Conservation (phyloP, 192 early-diverging fungal species). For the Coemansia sp. region DNA sequence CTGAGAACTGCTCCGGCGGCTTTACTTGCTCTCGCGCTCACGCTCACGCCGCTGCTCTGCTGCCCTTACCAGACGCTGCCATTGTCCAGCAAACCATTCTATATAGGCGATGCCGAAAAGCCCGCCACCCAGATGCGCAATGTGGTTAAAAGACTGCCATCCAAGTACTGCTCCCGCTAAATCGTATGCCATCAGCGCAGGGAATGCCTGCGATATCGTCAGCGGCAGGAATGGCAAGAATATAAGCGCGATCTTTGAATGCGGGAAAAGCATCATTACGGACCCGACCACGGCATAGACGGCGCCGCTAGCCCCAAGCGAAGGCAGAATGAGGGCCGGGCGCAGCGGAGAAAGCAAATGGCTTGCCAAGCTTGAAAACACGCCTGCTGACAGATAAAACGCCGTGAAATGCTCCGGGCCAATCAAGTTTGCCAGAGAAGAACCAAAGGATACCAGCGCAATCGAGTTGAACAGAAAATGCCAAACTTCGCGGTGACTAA, state of each 20-base stretch:
- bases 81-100: conserved; percentile 44
- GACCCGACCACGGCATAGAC: conserved; percentile 69
- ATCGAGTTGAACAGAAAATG: conserved; percentile 83
- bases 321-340: conserved; percentile 55
- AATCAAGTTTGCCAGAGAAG: conserved; percentile 50
- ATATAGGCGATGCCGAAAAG: conserved; percentile 60
- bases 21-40: background rate
- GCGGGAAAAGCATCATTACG: conserved; percentile 57
- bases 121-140: conserved; percentile 70
- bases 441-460: conserved; percentile 68
- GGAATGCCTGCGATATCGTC: conserved; percentile 63
- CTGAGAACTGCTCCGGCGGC: too few species aligned
- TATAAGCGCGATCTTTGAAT: conserved; percentile 58
- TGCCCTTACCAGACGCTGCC: conserved; percentile 8
- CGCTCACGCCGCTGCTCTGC: background rate
- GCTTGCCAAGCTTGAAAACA: conserved; percentile 62
- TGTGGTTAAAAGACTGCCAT: conserved; percentile 77
- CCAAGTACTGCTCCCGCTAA: conserved; percentile 65
- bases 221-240: conserved; percentile 60
- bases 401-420: conserved; percentile 71
- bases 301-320: conserved; percentile 81
- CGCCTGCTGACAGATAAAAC: conserved; percentile 72
- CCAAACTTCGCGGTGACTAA: conserved; percentile 70
- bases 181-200: conserved; percentile 67
- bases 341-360: conserved; percentile 57